Base-by-base conservation (phyloP, 371 early-diverging fungal genomes). In the Mortierella sp. region DNA sequence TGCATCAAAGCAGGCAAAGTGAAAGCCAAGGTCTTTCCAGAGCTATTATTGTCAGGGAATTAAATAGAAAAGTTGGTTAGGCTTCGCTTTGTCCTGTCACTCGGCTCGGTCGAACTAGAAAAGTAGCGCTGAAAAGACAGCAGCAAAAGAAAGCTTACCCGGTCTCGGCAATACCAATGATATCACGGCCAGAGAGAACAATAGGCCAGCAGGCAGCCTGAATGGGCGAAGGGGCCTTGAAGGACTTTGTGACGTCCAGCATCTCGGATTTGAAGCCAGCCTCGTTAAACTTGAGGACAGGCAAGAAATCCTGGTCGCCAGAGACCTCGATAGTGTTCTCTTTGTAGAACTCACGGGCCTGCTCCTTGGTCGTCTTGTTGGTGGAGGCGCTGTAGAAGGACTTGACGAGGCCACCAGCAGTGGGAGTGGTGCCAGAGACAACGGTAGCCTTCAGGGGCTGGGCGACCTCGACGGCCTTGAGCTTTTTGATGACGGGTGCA, bases 151-250 rank as follows among this genome's bases (percentile, higher is more conserved):
- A 21, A 44, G 74, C 75, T 57, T 93, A 94, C 86, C 96, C 97
- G 76, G 96, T 97, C 75, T 95, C 95, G 26, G 96, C 96, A 82
- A 96, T 94, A 87, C 95, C 94, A 21, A 96, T 87, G 64, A 98
- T 85, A 87, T 96, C 94, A 73, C 94, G 91, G 43, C 94, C 94
- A 67, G 93, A 90, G 43, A 95, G 88, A 43, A 94, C 89, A 70
- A 93, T 88, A 46, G 96, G 95, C 95, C 96, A 95, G 86, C 97
- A 99, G 71, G 97, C 96, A 13, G 98, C 95, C 91, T 99, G 99
- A 77, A 99, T 99, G 6, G 99, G 95, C 6, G 99, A 99, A 5
- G 99, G 99, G 26, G 90, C 90, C 31, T 92, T 88, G 89, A 98
- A 99, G 34, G 95, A 94, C 87, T 93, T 90, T 86, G 98, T 95